Evolutionary conservation across 495 filamentous ascomycete genomes (phyloP).

Genomic region (Daldinia loculata): DNA sequence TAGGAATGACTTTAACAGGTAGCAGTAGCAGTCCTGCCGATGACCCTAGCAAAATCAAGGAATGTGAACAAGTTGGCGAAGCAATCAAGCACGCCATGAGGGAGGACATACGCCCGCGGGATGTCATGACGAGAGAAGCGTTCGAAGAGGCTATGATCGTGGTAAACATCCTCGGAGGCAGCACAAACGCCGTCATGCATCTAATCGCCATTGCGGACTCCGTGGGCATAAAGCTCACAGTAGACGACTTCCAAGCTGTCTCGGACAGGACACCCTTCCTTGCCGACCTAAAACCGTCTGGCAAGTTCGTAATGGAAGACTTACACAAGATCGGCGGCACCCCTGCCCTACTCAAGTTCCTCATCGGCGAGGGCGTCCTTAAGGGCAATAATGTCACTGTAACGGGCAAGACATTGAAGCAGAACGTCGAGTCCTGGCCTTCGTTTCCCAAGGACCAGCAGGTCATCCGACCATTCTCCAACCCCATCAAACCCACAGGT

Average conservation of each 20-base stretch:
- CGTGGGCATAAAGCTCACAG: constrained; percentile 90
- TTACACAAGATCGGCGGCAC: constrained; percentile 90
- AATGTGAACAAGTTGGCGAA: constrained; percentile 83
- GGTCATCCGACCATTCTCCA: constrained; percentile 88
- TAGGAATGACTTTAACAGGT: constrained; percentile 95
- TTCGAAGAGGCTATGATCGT: constrained; percentile 98
- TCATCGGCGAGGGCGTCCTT: constrained; percentile 88
- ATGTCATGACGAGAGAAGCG: constrained; percentile 90
- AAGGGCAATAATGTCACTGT: constrained; percentile 90
- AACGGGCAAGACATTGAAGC: constrained; percentile 89
- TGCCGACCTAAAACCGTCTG: constrained; percentile 95
- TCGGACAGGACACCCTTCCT: constrained; percentile 92
- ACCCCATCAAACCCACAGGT: constrained; percentile 92
- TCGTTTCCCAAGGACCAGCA: constrained; percentile 85
- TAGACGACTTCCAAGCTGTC: constrained; percentile 97
- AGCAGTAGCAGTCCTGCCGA: constrained; percentile 93
- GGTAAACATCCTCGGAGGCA: constrained; percentile 93
- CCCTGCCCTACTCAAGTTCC: constrained; percentile 87
- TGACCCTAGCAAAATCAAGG: constrained; percentile 81
- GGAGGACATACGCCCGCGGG: constrained; percentile 86
- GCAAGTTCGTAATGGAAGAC: constrained; percentile 96
- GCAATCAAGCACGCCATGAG: constrained; percentile 87
- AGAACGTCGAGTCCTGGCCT: constrained; percentile 83
- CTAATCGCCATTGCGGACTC: constrained; percentile 95
- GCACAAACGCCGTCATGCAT: constrained; percentile 96